Conservation (phyloP, 306 rosid species). For the Myrica gale region DNA sequence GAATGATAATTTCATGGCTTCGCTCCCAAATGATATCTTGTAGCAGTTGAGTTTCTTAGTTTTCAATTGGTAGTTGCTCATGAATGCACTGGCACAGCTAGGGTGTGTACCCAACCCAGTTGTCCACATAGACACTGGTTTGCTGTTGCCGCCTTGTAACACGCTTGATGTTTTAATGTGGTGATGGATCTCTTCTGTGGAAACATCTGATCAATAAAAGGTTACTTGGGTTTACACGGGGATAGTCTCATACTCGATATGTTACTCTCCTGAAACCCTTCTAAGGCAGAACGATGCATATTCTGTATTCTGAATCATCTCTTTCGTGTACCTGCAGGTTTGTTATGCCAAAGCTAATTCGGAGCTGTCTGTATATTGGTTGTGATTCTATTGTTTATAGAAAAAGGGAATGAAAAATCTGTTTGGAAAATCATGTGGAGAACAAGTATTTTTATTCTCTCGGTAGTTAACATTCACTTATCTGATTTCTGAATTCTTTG, state of each 20-base stretch:
- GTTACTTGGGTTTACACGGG: not conserved
- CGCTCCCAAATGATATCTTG: constrained; percentile 62
- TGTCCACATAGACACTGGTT: constrained; percentile 32
- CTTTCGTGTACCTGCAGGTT: constrained; percentile 85
- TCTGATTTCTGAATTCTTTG: constrained; percentile 25
- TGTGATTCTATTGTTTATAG: constrained; percentile 44
- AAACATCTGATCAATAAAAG: constrained; percentile 8
- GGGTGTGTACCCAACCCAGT: constrained; percentile 35
- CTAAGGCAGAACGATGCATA: constrained; percentile 38
- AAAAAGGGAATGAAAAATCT: constrained; percentile 26
- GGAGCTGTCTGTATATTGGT: constrained; percentile 70
- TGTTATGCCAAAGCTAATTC: constrained; percentile 63
- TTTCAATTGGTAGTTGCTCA: constrained; percentile 36
- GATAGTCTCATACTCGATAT: constrained; percentile 18
- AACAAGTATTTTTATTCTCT: constrained; percentile 29
- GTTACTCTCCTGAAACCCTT: constrained; percentile 35
- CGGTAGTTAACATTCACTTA: constrained; percentile 28
- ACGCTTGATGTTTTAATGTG: constrained; percentile 28
- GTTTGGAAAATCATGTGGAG: constrained; percentile 37
- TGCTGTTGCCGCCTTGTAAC: constrained; percentile 40
- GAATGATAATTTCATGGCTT: constrained; percentile 85
- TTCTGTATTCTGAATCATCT: constrained; percentile 61
- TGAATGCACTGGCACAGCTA: constrained; percentile 44
- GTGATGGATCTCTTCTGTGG: constrained; percentile 23
- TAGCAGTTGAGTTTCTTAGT: constrained; percentile 50